phyloP scores from a whole-genome alignment of 495 filamentous ascomycete species.

The Penicillium fimorum region DNA sequence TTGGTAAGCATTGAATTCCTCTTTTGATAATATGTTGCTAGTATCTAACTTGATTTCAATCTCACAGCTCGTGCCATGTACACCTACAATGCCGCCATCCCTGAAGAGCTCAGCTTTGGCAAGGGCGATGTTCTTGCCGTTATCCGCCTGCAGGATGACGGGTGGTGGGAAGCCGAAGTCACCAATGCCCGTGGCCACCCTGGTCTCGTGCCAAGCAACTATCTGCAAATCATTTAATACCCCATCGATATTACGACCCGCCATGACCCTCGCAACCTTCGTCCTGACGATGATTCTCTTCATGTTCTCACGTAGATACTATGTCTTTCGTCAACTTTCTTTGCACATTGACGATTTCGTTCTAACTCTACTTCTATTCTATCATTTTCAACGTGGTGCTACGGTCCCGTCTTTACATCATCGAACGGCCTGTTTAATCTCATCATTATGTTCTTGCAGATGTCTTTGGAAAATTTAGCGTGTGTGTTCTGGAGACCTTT shows the following conservation, averaged over 20 bases:
- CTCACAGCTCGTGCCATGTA: constrained; percentile 83
- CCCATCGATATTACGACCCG: constrained; percentile 28
- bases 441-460: constrained; percentile 7
- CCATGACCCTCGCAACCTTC: constrained; percentile 20
- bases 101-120: constrained; percentile 87
- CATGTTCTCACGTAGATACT: constrained; percentile 33
- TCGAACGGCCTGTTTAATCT: constrained; percentile 9
- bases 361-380: constrained; percentile 12
- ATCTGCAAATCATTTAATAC: constrained; percentile 65
- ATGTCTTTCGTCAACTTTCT: constrained; percentile 16
- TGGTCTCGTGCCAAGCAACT: constrained; percentile 96
- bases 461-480: constrained; percentile 16
- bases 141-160: constrained; percentile 91
- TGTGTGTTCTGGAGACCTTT: constrained; percentile 7
- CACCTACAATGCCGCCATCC: constrained; percentile 89
- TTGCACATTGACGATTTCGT: constrained; percentile 29
- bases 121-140: constrained; percentile 92
- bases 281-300: constrained; percentile 28
- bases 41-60: background rate
- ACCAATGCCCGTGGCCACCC: constrained; percentile 69
- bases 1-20: constrained; percentile 61
- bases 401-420: constrained; percentile 5
- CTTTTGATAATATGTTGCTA: background rate
- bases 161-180: constrained; percentile 99
- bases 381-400: constrained; percentile 12